Conservation (phyloP, 2,329 filamentous ascomycete species). For the Salinomyces thailandicus region DNA sequence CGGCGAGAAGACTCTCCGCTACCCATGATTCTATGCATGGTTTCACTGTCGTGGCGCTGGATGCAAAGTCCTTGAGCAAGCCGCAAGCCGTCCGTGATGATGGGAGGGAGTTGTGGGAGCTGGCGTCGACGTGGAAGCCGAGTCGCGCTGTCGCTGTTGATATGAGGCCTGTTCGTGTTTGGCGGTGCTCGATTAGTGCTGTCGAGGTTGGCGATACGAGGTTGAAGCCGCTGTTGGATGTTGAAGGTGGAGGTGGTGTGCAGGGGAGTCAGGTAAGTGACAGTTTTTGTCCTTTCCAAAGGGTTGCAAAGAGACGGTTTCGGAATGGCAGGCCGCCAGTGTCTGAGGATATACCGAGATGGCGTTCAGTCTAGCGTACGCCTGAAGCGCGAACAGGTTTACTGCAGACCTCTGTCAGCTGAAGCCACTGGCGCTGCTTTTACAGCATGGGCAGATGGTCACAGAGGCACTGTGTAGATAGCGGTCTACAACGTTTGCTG, state of each 20-base stretch:
- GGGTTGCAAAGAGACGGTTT: not conserved
- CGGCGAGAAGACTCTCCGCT: not conserved
- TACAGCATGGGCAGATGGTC: too few relatives aligned
- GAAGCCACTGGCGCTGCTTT: too few relatives aligned
- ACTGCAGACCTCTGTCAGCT: too few relatives aligned
- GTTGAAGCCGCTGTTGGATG: too few relatives aligned
- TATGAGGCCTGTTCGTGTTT: not conserved
- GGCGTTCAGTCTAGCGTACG: not conserved
- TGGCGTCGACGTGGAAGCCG: not conserved
- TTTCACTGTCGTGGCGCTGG: too few relatives aligned
- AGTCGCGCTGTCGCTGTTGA: not conserved
- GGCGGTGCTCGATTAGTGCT: not conserved
- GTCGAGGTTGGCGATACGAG: too few relatives aligned
- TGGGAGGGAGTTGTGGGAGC: not conserved
- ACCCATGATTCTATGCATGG: not conserved
- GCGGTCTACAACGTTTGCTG: too few relatives aligned
- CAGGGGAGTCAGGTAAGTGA: not conserved
- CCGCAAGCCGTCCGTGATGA: not conserved
- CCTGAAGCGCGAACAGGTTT: too few relatives aligned
- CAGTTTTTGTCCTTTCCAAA: not conserved
- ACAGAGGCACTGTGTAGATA: too few relatives aligned
- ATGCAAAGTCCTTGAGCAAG: not conserved
- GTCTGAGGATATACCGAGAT: not conserved
- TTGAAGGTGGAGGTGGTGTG: not conserved
- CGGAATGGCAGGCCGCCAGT: not conserved